Evolutionary conservation across 441 rosid genomes (phyloP).

Genomic region (Pelargonium citronellum): DNA sequence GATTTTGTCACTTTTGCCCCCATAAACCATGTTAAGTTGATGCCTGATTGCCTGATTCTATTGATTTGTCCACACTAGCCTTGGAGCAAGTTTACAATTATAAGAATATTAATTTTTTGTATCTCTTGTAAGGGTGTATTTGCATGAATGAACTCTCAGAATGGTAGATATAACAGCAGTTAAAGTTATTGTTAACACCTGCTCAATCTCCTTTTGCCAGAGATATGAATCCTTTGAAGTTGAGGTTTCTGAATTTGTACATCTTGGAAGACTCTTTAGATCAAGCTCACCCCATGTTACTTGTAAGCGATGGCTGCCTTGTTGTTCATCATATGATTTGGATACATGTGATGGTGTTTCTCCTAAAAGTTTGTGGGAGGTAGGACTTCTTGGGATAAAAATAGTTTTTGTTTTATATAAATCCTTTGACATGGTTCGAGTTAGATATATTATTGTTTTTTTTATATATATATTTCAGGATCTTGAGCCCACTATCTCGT

Average conservation of each 20-base stretch:
- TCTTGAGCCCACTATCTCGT: conserved; percentile 64
- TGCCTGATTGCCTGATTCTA: not conserved
- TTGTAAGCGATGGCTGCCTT: conserved; percentile 49
- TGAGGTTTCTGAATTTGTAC: conserved; percentile 34
- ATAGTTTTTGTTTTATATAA: conserved; percentile 16
- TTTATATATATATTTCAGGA: conserved; percentile 39
- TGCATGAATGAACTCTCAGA: not conserved
- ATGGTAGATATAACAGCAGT: not conserved
- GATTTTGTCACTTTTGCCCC: not conserved
- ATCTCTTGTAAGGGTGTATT: not conserved
- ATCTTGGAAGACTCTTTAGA: conserved; percentile 33
- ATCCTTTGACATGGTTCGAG: conserved; percentile 11
- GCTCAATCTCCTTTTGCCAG: conserved; percentile 34
- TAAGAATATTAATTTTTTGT: not conserved
- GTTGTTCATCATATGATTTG: conserved; percentile 47
- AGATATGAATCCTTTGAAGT: conserved; percentile 38
- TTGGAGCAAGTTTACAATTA: not conserved
- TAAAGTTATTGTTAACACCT: conserved; percentile 1
- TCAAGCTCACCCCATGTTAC: conserved; percentile 36
- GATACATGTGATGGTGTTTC: conserved; percentile 41
- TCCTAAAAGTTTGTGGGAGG: conserved; percentile 91
- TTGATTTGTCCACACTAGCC: not conserved
- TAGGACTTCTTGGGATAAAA: conserved; percentile 21
- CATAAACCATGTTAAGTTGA: not conserved
- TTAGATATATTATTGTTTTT: conserved; percentile 23